A percentile compares a stretch with the other conserved stretches of the same genome.
Evolutionary conservation across 1,139 yeast genomes (phyloP).

Genomic region (Candida neerlandica): DNA sequence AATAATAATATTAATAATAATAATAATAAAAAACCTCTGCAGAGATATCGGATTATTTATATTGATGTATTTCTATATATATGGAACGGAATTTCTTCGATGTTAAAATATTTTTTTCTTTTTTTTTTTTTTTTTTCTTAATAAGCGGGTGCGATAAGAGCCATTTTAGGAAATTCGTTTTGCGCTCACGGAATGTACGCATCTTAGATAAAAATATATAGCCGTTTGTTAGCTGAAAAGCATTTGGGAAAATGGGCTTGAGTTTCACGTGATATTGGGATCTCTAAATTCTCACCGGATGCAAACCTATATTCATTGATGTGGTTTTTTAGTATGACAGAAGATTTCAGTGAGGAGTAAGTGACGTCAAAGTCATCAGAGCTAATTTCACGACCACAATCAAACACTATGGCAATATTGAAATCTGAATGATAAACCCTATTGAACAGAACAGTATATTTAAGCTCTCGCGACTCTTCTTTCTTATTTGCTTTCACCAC

Average conservation of each 20-base stretch:
- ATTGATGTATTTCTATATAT: not conserved
- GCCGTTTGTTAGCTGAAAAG: not conserved
- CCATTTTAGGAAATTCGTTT: slow-evolving; percentile 2
- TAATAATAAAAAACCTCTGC: not conserved
- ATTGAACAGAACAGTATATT: slow-evolving; percentile 6
- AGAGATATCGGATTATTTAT: no score
- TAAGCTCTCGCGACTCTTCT: not conserved
- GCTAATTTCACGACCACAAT: slow-evolving; percentile 1
- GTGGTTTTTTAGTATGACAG: not conserved
- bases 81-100: slow-evolving; percentile 3
- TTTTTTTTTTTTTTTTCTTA: not conserved
- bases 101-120: no score
- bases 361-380: slow-evolving; percentile 2
- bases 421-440: slow-evolving; percentile 4
- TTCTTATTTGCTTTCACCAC: not conserved
- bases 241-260: not conserved
- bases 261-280: slow-evolving; percentile 10
- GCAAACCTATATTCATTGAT: slow-evolving; percentile 3
- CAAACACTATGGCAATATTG: slow-evolving; percentile 7
- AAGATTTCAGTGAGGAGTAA: slow-evolving; percentile 5
- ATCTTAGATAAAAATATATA: slow-evolving; percentile 7
- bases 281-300: slow-evolving; percentile 5
- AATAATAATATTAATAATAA: not conserved
- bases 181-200: slow-evolving; percentile 4
- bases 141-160: not conserved